phyloP scores from a whole-genome alignment of 192 early-diverging fungal species.

The Dissophora globulifera region DNA sequence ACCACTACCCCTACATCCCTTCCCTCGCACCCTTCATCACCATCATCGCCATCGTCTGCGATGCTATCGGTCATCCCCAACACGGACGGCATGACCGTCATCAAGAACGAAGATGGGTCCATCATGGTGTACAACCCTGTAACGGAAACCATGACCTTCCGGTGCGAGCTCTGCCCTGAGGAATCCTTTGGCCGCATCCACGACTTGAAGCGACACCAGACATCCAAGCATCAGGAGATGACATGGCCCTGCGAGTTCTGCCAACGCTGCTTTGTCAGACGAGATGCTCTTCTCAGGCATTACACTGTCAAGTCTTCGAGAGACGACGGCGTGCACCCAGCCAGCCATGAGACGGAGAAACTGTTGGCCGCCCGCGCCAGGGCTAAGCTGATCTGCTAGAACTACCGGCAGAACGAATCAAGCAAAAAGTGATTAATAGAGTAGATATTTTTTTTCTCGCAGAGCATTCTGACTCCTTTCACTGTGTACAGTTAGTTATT shows the following conservation, averaged over 20 bases:
- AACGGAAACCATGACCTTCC: conserved; percentile 22
- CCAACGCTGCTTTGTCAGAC: conserved; percentile 17
- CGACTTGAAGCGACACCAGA: conserved; percentile 32
- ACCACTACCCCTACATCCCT: too few relatives aligned
- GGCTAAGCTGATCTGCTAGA: conserved; percentile 24
- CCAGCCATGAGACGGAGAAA: conserved; percentile 18
- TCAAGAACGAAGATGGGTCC: conserved; percentile 32
- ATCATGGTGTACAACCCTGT: conserved; percentile 30
- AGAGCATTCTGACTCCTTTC: too few relatives aligned
- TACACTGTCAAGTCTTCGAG: conserved; percentile 29
- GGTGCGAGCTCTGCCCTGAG: conserved; percentile 30
- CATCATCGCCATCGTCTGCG: too few relatives aligned
- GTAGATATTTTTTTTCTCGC: too few relatives aligned
- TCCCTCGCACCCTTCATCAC: too few relatives aligned
- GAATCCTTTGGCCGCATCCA: conserved; percentile 39
- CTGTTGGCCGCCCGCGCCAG: conserved; percentile 27
- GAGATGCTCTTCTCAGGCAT: conserved; percentile 38
- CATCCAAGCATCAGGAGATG: conserved; percentile 28
- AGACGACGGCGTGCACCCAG: conserved; percentile 30
- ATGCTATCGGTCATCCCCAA: too few relatives aligned
- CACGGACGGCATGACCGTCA: conserved; percentile 17
- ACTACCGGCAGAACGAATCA: too few relatives aligned
- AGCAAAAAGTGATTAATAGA: too few relatives aligned
- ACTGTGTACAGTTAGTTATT: too few relatives aligned
- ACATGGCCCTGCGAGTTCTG: conserved; percentile 44